phyloP scores from a whole-genome alignment of 257 asterid genomes.

The Craterostigma plantagineum region DNA sequence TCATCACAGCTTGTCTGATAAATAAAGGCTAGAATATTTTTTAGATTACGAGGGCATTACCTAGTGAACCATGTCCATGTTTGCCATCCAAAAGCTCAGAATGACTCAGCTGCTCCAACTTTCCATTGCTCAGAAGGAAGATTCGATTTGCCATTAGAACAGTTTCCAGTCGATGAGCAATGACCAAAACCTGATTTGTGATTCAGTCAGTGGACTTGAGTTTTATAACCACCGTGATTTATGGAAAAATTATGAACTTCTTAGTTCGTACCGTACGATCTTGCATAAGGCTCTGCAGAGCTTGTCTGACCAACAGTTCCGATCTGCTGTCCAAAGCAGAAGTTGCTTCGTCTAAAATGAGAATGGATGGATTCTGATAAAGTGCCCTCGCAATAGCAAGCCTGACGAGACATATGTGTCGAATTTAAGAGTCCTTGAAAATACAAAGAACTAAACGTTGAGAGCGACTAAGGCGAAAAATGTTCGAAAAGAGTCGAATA shows the following conservation, averaged over 20 bases:
- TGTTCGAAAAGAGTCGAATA: slow-evolving; percentile 3
- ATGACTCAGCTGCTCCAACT: slow-evolving; percentile 51
- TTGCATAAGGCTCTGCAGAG: slow-evolving; percentile 65
- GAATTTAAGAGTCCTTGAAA: too few relatives aligned
- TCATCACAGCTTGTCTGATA: too few relatives aligned
- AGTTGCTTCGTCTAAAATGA: slow-evolving; percentile 90
- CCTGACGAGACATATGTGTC: too few relatives aligned
- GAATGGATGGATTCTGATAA: slow-evolving; percentile 83
- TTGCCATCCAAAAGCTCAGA: slow-evolving; percentile 31
- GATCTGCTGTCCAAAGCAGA: slow-evolving; percentile 84
- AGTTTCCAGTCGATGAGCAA: slow-evolving; percentile 82
- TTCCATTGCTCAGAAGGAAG: slow-evolving; percentile 36
- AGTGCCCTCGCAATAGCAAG: slow-evolving; percentile 83
- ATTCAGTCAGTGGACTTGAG: too few relatives aligned
- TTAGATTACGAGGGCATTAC: slow-evolving; percentile 19
- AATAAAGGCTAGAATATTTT: too few relatives aligned
- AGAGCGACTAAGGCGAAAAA: not conserved
- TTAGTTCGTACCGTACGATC: slow-evolving; percentile 58
- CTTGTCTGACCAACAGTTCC: slow-evolving; percentile 70
- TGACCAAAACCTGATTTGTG: slow-evolving; percentile 54
- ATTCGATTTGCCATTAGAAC: slow-evolving; percentile 67
- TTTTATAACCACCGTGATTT: too few relatives aligned
- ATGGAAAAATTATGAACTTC: not conserved
- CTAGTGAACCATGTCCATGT: slow-evolving; percentile 12
- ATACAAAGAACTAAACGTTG: not conserved